phyloP scores from a whole-genome alignment of 129 eudicot species.

The Helianthus tuberosus region DNA sequence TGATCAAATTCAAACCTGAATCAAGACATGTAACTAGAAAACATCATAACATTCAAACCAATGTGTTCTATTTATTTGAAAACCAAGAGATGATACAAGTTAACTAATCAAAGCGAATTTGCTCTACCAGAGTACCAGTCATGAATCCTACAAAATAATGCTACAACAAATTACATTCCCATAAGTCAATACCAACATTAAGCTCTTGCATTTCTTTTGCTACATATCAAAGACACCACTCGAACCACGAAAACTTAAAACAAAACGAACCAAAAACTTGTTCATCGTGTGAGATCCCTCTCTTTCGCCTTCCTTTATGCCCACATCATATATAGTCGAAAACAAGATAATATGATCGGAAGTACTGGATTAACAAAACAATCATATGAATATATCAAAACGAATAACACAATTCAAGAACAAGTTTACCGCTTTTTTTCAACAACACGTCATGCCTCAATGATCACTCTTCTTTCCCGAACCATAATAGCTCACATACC shows the following conservation, averaged over 20 bases:
- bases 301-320: constrained; percentile 33
- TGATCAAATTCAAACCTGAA: not conserved
- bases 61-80: constrained; percentile 41
- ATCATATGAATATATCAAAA: constrained; percentile 51
- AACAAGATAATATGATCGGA: constrained; percentile 43
- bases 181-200: constrained; percentile 21
- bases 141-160: constrained; percentile 50
- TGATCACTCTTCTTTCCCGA: constrained; percentile 58
- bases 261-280: constrained; percentile 31
- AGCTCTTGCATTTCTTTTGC: constrained; percentile 34
- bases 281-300: constrained; percentile 36
- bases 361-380: constrained; percentile 35
- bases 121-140: constrained; percentile 30
- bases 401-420: constrained; percentile 51
- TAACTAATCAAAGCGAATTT: constrained; percentile 44
- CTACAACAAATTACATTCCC: constrained; percentile 56
- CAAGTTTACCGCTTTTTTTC: constrained; percentile 37
- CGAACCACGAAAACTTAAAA: constrained; percentile 30
- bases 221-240: constrained; percentile 40
- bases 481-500: constrained; percentile 56
- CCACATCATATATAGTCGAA: constrained; percentile 38
- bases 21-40: constrained; percentile 11
- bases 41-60: constrained; percentile 30
- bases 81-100: constrained; percentile 42
- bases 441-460: constrained; percentile 28